Percentiles rank a stretch among this genome's conserved stretches.
phyloP scores from a whole-genome alignment of 306 rosid genomes.

The Castanea crenata region DNA sequence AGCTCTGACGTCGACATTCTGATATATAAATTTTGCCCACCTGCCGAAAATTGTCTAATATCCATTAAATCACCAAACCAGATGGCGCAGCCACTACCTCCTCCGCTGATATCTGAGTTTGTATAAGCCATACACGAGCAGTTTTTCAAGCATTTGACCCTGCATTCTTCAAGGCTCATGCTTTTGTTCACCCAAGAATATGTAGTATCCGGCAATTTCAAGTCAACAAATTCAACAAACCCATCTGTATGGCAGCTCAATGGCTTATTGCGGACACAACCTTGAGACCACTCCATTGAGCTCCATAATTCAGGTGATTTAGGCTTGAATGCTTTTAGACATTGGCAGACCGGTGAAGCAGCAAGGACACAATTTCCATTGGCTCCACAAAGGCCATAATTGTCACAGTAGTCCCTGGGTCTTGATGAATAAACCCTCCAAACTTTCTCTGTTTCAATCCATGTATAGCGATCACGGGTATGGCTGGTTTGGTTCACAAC shows the following conservation, averaged over 20 bases:
- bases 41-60: neutral
- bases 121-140: constrained; percentile 32
- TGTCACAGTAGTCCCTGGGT: constrained; percentile 19
- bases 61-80: neutral
- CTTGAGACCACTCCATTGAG: neutral
- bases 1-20: neutral
- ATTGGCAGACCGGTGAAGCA: constrained; percentile 24
- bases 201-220: neutral
- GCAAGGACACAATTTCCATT: constrained; percentile 13
- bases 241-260: constrained; percentile 18
- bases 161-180: neutral
- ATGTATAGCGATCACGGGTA: neutral
- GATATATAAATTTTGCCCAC: neutral
- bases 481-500: neutral
- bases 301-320: neutral
- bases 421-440: neutral
- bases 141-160: neutral
- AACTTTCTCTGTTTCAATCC: neutral
- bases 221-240: neutral
- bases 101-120: neutral
- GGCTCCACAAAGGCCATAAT: constrained; percentile 14
- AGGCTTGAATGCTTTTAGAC: constrained; percentile 12
- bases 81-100: neutral
- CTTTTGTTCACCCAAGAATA: neutral
- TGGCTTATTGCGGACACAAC: constrained; percentile 10